Evolutionary conservation across 768 basidiomycete species (phyloP).

Genomic region (Ramaria sp.): DNA sequence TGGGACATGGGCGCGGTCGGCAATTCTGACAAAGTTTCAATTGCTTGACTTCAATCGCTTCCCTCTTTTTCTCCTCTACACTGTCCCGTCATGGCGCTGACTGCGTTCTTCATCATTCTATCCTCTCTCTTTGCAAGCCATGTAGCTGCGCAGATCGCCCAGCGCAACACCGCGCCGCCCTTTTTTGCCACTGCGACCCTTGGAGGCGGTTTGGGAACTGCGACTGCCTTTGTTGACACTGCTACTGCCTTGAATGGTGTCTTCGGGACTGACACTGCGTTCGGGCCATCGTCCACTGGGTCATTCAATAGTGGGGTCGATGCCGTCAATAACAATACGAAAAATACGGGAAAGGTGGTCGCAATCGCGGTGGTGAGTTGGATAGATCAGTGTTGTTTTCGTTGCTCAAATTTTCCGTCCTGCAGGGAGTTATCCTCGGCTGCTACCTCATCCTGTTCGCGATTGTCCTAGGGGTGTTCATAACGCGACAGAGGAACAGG

Average conservation of each 20-base stretch:
- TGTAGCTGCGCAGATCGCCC: background rate
- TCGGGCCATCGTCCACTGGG: background rate
- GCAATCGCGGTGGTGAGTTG: conserved; percentile 1
- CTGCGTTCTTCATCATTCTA: background rate
- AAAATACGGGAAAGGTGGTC: background rate
- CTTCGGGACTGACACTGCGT: background rate
- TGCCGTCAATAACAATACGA: background rate
- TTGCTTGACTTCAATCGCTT: background rate
- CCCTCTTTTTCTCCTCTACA: background rate
- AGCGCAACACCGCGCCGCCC: too few species aligned
- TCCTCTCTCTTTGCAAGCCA: background rate
- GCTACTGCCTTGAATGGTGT: background rate
- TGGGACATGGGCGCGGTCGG: too few species aligned
- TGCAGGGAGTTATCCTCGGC: background rate
- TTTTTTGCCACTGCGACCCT: too few species aligned
- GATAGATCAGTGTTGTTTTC: background rate
- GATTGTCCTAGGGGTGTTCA: background rate
- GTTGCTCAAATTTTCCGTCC: background rate
- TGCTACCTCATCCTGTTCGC: background rate
- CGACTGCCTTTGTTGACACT: background rate
- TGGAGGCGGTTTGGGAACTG: too few species aligned
- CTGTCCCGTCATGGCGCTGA: background rate
- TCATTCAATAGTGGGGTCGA: background rate
- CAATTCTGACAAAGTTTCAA: too few species aligned
- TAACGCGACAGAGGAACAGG: background rate